Base-by-base conservation (phyloP, 352 stramenopile species). In the Globisporangium megalacanthum region DNA sequence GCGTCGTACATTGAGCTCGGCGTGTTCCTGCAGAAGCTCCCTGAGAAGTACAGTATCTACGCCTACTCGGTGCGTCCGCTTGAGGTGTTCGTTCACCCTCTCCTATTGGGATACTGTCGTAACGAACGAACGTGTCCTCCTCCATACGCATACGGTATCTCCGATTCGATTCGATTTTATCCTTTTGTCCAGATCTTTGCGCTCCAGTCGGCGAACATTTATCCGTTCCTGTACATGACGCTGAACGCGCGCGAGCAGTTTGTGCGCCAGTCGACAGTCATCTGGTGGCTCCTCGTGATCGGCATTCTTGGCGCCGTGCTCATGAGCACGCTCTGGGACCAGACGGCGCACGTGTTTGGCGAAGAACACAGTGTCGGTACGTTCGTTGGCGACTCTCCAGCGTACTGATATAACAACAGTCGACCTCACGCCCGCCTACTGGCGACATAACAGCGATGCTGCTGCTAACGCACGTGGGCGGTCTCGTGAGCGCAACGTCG, bases 401-500 rank as follows among this genome's bases (percentile, higher is more conserved):
- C n/a, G n/a, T n/a, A n/a, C n/a, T n/a, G n/a, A n/a, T n/a, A n/a
- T n/a, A n/a, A n/a, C n/a, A n/a, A n/a, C n/a, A n/a, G n/a, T n/a
- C n/a, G n/a, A n/a, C n/a, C n/a, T n/a, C n/a, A n/a, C n/a, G n/a
- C n/a, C n/a, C n/a, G n/a, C n/a, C n/a, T n/a, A n/a, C n/a, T n/a
- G n/a, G n/a, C n/a, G n/a, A n/a, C n/a, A n/a, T n/a, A n/a, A n/a
- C 39, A 83, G 79, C 75, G 10, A 81, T 89, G 73, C 59, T 88
- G 37, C 7, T 79, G 13, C 61, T 90, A 15, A 86, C 79, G 4
- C 79, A 88, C 54, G 62, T 87, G 3, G 79, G 77, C 9, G 79
- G 79, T 2, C 70, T 86, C 54, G 77, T 89, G 44, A 89, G 79
- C 57, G 77, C 79, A 20, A 88, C 77, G 20, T 87, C 79, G 10